Percentiles rank a stretch among this genome's conserved stretches.
These are phyloP conservation scores for Fusarium brachygibbosum DNA, from an alignment of 2,329 filamentous ascomycete species.

Conservation along the genomic window DNA sequence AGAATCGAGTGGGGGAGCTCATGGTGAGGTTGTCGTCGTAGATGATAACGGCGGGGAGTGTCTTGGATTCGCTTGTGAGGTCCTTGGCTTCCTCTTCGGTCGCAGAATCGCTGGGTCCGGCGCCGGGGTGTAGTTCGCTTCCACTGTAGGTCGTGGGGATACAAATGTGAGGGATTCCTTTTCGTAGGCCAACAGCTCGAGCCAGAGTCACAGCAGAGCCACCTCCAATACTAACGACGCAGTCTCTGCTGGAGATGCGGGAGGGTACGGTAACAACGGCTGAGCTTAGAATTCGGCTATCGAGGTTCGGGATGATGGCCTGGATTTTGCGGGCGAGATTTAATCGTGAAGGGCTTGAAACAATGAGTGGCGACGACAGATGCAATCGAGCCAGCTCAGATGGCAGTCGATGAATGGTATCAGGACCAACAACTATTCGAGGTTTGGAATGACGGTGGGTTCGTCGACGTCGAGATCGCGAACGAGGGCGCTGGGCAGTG, in stretches of 20 bases:
- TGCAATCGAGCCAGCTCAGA: constrained; percentile 53
- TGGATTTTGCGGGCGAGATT: constrained; percentile 53
- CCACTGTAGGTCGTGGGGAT: constrained; percentile 72
- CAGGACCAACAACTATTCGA: constrained; percentile 54
- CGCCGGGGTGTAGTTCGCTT: constrained; percentile 63
- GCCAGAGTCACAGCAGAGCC: constrained; percentile 73
- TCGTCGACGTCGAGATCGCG: constrained; percentile 8
- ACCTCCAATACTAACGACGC: constrained; percentile 72
- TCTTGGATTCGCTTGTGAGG: constrained; percentile 5
- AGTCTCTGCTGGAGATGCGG: constrained; percentile 61
- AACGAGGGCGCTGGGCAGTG: constrained; percentile 11
- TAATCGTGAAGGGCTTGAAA: constrained; percentile 57
- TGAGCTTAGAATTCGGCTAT: constrained; percentile 53
- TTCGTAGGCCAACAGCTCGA: constrained; percentile 66
- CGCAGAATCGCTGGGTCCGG: constrained; percentile 2
- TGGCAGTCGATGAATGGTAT: constrained; percentile 52
- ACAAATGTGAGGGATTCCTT: constrained; percentile 68
- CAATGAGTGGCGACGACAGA: constrained; percentile 54
- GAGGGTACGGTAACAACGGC: constrained; percentile 43
- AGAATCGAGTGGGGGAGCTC: constrained; percentile 47
- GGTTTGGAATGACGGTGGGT: constrained; percentile 40
- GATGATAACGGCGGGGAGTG: constrained; percentile 53
- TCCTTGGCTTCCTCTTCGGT: not conserved
- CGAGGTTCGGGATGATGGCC: constrained; percentile 53
- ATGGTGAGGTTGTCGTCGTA: constrained; percentile 56